Conservation (phyloP, 805 yeast species). For the Starmera caribaea region DNA sequence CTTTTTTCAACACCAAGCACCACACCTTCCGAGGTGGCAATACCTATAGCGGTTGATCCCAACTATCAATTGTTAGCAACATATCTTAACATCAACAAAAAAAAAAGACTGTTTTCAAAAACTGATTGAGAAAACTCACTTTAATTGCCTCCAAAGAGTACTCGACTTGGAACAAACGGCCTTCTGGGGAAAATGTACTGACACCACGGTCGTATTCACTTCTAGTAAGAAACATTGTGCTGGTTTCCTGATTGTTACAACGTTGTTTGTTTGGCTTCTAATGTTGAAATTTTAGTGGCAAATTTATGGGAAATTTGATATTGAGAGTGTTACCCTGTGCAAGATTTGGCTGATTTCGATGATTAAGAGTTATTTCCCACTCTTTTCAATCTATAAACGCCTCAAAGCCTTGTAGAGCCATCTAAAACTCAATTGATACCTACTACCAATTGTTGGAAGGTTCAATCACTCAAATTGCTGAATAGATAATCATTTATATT, state of each 20-base stretch:
- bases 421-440: too few species aligned
- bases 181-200: conserved; percentile 97
- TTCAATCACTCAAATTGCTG: too few species aligned
- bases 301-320: background rate
- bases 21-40: conserved; percentile 91
- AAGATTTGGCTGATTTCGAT: too few species aligned
- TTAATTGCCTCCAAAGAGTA: conserved; percentile 96
- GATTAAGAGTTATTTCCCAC: too few species aligned
- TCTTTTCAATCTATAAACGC: too few species aligned
- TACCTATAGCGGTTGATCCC: conserved; percentile 98
- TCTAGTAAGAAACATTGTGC: conserved; percentile 92
- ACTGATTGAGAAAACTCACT: conserved; percentile 24
- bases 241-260: background rate
- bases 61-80: conserved; percentile 21
- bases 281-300: conserved; percentile 2
- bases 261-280: background rate
- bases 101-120: background rate
- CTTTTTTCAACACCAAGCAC: conserved; percentile 95
- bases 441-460: too few species aligned
- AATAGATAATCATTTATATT: too few species aligned
- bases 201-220: conserved; percentile 99
- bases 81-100: background rate
- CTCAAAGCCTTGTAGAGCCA: too few species aligned
- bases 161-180: conserved; percentile 95
- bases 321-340: too few species aligned